These are phyloP conservation scores for Dissophora ornata DNA, from an alignment of 192 early-diverging fungal species.

Conservation along the genomic window DNA sequence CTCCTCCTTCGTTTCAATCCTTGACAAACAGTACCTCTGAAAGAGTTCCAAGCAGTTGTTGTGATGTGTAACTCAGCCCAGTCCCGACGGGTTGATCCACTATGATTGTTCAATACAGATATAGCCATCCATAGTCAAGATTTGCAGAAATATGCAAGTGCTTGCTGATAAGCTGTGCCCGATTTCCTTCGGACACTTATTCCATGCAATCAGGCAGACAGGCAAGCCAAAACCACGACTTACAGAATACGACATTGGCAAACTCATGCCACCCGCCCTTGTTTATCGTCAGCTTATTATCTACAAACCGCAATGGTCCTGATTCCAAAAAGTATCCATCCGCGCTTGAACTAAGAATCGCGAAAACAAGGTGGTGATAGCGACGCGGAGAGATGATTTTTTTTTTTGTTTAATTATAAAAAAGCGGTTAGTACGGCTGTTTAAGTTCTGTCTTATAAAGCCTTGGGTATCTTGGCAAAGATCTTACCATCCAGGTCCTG, in stretches of 20 bases:
- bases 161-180: too few species aligned
- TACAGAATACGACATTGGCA: conserved; percentile 71
- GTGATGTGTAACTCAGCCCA: conserved; percentile 65
- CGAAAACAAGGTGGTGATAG: too few species aligned
- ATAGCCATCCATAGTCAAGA: too few species aligned
- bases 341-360: conserved; percentile 63
- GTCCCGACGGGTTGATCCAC: conserved; percentile 76
- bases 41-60: conserved; percentile 52
- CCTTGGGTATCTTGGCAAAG: too few species aligned
- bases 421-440: too few species aligned
- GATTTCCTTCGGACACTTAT: too few species aligned
- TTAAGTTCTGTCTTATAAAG: not conserved
- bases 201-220: too few species aligned
- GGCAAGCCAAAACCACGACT: not conserved
- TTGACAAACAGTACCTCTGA: conserved; percentile 64
- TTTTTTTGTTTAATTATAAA: too few species aligned
- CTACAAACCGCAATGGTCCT: conserved; percentile 62
- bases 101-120: conserved; percentile 23
- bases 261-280: conserved; percentile 67
- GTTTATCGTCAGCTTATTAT: conserved; percentile 55
- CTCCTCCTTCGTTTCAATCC: too few species aligned
- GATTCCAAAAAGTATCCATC: conserved; percentile 74
- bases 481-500: conserved; percentile 37
- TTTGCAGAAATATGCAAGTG: too few species aligned
- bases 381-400: not conserved